These are phyloP conservation scores for Aspergillus candidus DNA, from an alignment of 2,329 filamentous ascomycete genomes.

Conservation along the genomic window DNA sequence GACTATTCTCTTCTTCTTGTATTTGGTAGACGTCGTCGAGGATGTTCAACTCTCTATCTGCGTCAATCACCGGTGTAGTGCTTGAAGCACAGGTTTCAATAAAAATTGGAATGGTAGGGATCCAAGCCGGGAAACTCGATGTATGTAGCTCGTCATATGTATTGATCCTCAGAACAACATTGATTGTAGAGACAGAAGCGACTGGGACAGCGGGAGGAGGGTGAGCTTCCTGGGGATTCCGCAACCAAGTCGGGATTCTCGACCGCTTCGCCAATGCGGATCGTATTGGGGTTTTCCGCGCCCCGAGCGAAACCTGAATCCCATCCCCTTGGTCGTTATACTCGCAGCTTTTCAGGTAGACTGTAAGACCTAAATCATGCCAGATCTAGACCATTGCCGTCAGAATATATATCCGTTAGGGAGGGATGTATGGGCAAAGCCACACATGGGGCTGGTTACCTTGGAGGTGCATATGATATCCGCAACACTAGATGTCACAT, in stretches of 20 bases:
- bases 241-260: conserved; percentile 15
- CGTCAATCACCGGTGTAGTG: background rate
- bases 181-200: conserved; percentile 17
- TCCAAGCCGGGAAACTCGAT: no score
- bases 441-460: conserved; percentile 8
- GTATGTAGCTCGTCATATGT: no score
- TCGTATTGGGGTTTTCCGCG: conserved; percentile 10
- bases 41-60: no score
- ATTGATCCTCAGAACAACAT: conserved; percentile 10
- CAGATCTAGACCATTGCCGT: conserved; percentile 22
- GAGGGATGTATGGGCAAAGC: background rate
- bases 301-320: conserved; percentile 17
- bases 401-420: background rate
- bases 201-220: conserved; percentile 14
- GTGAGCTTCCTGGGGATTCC: conserved; percentile 9
- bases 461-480: conserved; percentile 21
- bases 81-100: no score
- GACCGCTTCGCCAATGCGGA: background rate
- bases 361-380: conserved; percentile 24
- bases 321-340: background rate
- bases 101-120: no score
- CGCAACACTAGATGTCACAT: conserved; percentile 14
- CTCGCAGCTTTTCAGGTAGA: conserved; percentile 17
- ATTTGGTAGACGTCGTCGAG: background rate
- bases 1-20: background rate